phyloP scores from a whole-genome alignment of 1,139 yeast genomes.

The Diutina sp. region DNA sequence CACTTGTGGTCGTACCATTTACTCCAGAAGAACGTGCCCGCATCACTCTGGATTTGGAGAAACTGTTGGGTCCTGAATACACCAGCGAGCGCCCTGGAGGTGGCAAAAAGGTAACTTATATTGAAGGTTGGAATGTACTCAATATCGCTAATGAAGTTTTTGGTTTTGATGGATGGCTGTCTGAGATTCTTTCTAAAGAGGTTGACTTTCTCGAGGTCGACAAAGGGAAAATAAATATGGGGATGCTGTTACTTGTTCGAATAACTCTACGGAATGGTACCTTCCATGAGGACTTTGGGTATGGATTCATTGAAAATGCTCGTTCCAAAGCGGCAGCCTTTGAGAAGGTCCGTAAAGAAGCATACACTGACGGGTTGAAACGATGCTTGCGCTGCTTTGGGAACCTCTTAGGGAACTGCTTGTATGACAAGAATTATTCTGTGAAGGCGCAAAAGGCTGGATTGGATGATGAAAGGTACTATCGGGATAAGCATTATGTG shows the following conservation, averaged over 20 bases:
- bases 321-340: constrained; percentile 60
- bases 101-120: constrained; percentile 57
- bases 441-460: constrained; percentile 35
- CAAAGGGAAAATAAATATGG: constrained; percentile 43
- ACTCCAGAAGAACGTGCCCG: constrained; percentile 20
- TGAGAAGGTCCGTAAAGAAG: constrained; percentile 73
- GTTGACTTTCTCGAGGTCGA: constrained; percentile 65
- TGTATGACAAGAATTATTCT: constrained; percentile 57
- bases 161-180: constrained; percentile 75
- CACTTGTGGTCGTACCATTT: neutral
- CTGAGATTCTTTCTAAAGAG: constrained; percentile 50
- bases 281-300: constrained; percentile 70
- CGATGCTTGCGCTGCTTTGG: constrained; percentile 71
- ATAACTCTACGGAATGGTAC: constrained; percentile 67
- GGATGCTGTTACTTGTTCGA: constrained; percentile 59
- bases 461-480: neutral
- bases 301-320: constrained; percentile 68
- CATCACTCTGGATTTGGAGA: constrained; percentile 35
- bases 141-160: constrained; percentile 69
- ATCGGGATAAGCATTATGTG: neutral
- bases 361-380: constrained; percentile 70
- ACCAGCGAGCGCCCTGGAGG: constrained; percentile 74
- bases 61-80: constrained; percentile 80
- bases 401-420: constrained; percentile 67
- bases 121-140: constrained; percentile 75